Evolutionary conservation across 306 rosid species (phyloP), one percentile per base, ranked within the genome.

Genomic region (Trifolium repens): DNA sequence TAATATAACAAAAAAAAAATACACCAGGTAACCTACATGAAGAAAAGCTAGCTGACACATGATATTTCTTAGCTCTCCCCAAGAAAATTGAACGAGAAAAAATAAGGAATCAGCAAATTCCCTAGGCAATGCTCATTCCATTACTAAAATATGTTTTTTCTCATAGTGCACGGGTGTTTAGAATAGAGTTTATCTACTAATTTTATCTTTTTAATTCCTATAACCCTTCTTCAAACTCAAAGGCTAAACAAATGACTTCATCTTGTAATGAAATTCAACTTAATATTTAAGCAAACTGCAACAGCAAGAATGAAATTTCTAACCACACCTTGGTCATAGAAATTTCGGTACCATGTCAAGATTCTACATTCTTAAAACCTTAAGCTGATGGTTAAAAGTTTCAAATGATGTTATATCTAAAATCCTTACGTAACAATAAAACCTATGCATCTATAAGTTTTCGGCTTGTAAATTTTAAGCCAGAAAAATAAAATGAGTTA

Each of bases 221-320:
- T 62, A 73, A 64, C 65, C 26, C 67, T 27, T 27, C 6, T 69
- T 46, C 71, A 55, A 49, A 61, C 58, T 46, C 71, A 55, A 49
- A 61, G n/a, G 47, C 17, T 68, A 77, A 46, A 77, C 52, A 59
- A 11, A 69, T 8, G 42, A 46, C 15, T 57, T 44, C 10, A 27
- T 46, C 60, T 27, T 73, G 27, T 44, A 22, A 15, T 46, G 9
- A 44, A 30, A 30, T 19, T 73, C 46, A 26, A 59, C 42, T 15
- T 34, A 14, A 14, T 44, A 44, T 16, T 32, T 5, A 32, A 19
- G 22, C 16, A 42, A 63, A 30, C 1, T 8, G 1, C 11, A 30
- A 10, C 19, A 19, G 40, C 24, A 35, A 50, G 42, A 19, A 63
- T 49, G 72, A 64, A 64, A 75, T 19, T 35, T 35, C 52, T 22